Conservation (phyloP, 2,329 filamentous ascomycete genomes). For the Aspergillus quadricinctus region DNA sequence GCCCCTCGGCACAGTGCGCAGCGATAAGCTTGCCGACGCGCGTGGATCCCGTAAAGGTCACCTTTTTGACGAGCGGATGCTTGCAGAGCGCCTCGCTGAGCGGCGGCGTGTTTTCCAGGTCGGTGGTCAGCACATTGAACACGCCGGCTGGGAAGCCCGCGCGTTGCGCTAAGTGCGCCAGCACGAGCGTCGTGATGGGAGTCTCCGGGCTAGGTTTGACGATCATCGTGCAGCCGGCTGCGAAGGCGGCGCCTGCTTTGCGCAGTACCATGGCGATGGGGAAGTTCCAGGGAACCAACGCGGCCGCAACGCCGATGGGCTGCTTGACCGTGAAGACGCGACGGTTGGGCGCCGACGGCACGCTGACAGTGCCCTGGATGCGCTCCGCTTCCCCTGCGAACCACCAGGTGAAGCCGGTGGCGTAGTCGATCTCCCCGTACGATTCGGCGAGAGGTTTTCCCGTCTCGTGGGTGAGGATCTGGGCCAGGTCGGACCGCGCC, state of each 20-base stretch:
- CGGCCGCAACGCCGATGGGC: constrained; percentile 64
- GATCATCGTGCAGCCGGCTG: constrained; percentile 71
- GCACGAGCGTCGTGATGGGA: constrained; percentile 52
- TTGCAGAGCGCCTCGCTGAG: constrained; percentile 48
- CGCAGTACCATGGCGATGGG: constrained; percentile 64
- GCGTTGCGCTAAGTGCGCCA: constrained; percentile 50
- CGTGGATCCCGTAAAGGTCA: constrained; percentile 58
- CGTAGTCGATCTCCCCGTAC: constrained; percentile 54
- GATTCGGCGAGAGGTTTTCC: constrained; percentile 56
- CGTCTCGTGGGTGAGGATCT: constrained; percentile 59
- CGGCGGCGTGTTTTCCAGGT: constrained; percentile 36
- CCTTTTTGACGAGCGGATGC: constrained; percentile 58
- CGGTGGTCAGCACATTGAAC: constrained; percentile 57
- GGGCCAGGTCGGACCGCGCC: constrained; percentile 59
- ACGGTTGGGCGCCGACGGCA: constrained; percentile 57
- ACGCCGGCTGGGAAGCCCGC: constrained; percentile 58
- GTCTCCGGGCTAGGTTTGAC: constrained; percentile 68
- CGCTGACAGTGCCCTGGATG: constrained; percentile 58
- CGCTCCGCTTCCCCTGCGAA: constrained; percentile 59
- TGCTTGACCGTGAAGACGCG: constrained; percentile 71
- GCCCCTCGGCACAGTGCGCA: constrained; percentile 53
- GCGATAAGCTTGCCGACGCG: constrained; percentile 60
- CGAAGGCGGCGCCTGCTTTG: constrained; percentile 64
- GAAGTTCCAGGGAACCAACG: constrained; percentile 71
- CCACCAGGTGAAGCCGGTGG: constrained; percentile 53